Conservation (phyloP, 139 green algal species). For the Eudorina sp. region DNA sequence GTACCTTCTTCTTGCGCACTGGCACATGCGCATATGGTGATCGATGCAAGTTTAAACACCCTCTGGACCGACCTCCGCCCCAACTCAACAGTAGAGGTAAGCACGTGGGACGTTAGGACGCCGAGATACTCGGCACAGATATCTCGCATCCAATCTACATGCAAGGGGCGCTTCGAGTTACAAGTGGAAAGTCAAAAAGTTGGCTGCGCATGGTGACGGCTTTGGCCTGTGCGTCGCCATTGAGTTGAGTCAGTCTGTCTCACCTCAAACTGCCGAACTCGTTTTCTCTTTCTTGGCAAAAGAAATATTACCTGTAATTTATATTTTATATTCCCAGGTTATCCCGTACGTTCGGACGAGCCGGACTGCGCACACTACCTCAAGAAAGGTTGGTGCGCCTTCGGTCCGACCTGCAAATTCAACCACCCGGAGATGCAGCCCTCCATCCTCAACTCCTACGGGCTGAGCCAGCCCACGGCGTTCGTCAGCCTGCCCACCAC, state of each 20-base stretch:
- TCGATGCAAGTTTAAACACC: conserved; percentile 56
- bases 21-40: conserved; percentile 49
- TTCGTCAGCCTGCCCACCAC: conserved; percentile 40
- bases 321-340: no score
- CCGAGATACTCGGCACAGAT: no score
- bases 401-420: conserved; percentile 70
- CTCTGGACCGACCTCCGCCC: conserved; percentile 40
- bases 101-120: neutral
- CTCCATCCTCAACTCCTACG: conserved; percentile 41
- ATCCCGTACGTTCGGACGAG: conserved; percentile 41
- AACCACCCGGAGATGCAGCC: conserved; percentile 67
- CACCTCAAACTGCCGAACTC: no score
- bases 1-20: conserved; percentile 39
- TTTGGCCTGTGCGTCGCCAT: no score
- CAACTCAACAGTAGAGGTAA: conserved; percentile 36
- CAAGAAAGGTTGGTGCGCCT: conserved; percentile 68
- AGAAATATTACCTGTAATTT: no score
- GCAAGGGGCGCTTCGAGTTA: no score
- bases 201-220: no score
- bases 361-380: conserved; percentile 53
- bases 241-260: no score
- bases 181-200: no score
- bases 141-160: no score
- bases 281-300: no score
- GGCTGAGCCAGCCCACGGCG: conserved; percentile 21